phyloP scores from a whole-genome alignment of 164 flowering plant species.

The Tinospora cordifolia region DNA sequence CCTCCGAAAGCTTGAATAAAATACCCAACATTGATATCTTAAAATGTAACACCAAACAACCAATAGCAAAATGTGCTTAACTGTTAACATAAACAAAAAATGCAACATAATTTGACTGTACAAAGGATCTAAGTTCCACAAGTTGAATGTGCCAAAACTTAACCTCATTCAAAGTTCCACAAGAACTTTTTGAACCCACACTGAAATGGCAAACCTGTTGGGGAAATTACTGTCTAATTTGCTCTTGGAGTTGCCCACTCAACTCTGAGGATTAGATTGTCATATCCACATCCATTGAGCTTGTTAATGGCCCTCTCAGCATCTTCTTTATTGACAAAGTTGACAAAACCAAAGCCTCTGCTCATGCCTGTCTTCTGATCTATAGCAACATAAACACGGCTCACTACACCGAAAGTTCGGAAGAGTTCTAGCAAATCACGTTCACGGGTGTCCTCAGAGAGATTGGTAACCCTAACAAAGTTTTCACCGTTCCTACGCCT shows the following conservation, averaged over 20 bases:
- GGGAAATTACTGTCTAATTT: conserved; percentile 20
- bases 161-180: background rate
- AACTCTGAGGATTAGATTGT: conserved; percentile 62
- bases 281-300: conserved; percentile 75
- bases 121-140: too few species aligned
- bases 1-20: too few species aligned
- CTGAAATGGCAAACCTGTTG: background rate
- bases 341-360: conserved; percentile 52
- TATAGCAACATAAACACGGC: conserved; percentile 42
- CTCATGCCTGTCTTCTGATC: conserved; percentile 46
- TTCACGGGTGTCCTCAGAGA: conserved; percentile 54
- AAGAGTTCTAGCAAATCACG: conserved; percentile 54
- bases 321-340: conserved; percentile 50
- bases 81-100: too few species aligned
- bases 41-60: too few species aligned
- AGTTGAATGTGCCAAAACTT: too few species aligned
- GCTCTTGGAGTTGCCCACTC: conserved; percentile 62
- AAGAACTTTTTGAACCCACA: background rate
- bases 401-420: conserved; percentile 43
- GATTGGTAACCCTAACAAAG: conserved; percentile 48
- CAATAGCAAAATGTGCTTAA: too few species aligned
- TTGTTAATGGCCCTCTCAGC: conserved; percentile 55
- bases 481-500: conserved; percentile 52
- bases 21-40: too few species aligned
- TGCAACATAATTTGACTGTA: too few species aligned